Evolutionary conservation across 129 eudicot species (phyloP), one percentile per base, ranked within the genome.

Genomic region (Ambrosia artemisiifolia): DNA sequence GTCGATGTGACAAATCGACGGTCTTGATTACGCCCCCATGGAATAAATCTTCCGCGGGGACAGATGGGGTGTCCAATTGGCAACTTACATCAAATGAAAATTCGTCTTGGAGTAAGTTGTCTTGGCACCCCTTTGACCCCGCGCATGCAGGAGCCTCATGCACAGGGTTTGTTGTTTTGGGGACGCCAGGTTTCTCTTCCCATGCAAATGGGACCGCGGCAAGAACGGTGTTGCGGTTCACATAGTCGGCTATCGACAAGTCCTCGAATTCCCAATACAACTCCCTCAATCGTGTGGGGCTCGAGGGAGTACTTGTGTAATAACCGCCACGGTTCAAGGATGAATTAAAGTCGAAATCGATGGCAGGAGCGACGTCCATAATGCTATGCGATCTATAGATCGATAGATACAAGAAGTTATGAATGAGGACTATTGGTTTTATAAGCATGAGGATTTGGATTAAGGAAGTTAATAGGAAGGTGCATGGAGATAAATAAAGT

Each of bases 271-370:
- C 87, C 17, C 54, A 35, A 13, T 60, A 69, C 47, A 69, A 50
- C 10, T 77, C 70, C 8, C 83, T 35, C 20, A 80, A 19, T 2
- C 55, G 85, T 7, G 82, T 65, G 9, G 96, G 96, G 67, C 83
- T 84, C 0, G 89, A 34, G 2, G 95, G 95, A 75, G 95, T 89
- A 71, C 95, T 92, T 54, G 72, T 79, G 75, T 80, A 83, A 77
- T 53, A 81, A 5, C 67, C 65, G 1, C 82, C 75, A 16, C 81
- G 60, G 6, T 69, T 66, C 35, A 56, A 60, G 4, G 92, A 84
- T 3, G 81, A 20, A 56, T 48, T 84, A 78, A 88, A 86, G 60
- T 84, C 80, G 64, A 86, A 88, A 71, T 86, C 88, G 62, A 65
- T 75, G 49, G 82, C 51, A 4, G 55, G 32, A 24, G 35, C 36